phyloP scores from a whole-genome alignment of 345 rosid species.

The Populus alba region DNA sequence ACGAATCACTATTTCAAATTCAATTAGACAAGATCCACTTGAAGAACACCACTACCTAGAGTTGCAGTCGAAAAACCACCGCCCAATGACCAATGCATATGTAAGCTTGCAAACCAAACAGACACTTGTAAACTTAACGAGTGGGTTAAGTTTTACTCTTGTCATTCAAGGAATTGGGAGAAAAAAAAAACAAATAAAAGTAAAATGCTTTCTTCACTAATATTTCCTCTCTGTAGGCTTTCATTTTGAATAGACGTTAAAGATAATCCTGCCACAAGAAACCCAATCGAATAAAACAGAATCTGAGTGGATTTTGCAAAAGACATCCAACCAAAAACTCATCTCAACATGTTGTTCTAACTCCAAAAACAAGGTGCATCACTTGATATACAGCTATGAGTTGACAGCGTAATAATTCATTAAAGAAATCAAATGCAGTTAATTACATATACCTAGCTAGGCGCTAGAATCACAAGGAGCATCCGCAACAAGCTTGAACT shows the following conservation, averaged over 20 bases:
- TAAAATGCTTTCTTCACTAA: not conserved
- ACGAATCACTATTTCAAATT: too few species aligned
- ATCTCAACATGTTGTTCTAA: not conserved
- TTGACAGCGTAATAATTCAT: not conserved
- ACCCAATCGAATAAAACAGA: not conserved
- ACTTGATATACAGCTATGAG: not conserved
- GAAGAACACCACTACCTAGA: not conserved
- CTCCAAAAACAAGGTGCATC: not conserved
- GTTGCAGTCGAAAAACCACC: not conserved
- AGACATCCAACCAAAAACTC: not conserved
- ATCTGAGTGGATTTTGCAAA: not conserved
- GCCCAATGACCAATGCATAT: too few species aligned
- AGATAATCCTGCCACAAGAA: not conserved
- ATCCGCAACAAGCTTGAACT: conserved; percentile 57
- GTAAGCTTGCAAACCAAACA: too few species aligned
- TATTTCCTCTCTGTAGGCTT: not conserved
- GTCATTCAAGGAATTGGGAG: not conserved
- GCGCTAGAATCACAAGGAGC: conserved; percentile 25
- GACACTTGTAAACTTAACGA: too few species aligned
- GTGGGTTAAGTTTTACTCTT: not conserved
- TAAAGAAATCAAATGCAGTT: not conserved
- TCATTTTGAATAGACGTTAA: not conserved
- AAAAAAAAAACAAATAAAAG: too few species aligned
- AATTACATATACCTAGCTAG: conserved; percentile 21
- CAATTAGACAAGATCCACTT: not conserved